These are phyloP conservation scores for Stemphylium vesicarium DNA, from an alignment of 2,329 filamentous ascomycete genomes.

Conservation along the genomic window DNA sequence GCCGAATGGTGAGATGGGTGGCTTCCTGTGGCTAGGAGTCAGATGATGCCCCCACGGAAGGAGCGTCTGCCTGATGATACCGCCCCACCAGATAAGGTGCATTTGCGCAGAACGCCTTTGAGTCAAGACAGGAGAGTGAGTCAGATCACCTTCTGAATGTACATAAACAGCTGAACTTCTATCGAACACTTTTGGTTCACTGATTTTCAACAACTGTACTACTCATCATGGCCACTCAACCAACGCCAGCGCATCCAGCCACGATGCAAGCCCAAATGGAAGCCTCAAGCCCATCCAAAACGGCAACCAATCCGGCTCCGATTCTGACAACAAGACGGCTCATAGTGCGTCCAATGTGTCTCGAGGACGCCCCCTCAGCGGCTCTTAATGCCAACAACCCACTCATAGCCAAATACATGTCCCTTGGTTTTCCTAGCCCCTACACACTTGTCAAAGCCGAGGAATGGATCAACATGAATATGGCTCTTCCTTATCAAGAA, in stretches of 20 bases:
- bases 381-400: conserved; percentile 38
- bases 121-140: conserved; percentile 6
- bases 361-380: conserved; percentile 37
- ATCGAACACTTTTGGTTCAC: background rate
- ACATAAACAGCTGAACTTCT: background rate
- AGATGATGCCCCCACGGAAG: conserved; percentile 13
- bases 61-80: conserved; percentile 2
- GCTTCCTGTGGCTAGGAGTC: conserved; percentile 7
- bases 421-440: conserved; percentile 48
- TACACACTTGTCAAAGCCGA: conserved; percentile 45
- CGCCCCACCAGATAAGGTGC: background rate
- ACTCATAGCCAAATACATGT: conserved; percentile 46
- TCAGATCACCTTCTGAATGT: background rate
- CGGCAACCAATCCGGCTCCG: conserved; percentile 30
- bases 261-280: conserved; percentile 16
- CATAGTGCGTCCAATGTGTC: conserved; percentile 40
- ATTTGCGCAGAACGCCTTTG: background rate
- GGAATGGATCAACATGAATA: conserved; percentile 46
- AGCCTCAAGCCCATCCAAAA: background rate
- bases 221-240: conserved; percentile 23
- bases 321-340: conserved; percentile 39
- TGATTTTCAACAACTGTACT: background rate
- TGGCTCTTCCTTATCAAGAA: conserved; percentile 12
- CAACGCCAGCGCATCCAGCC: conserved; percentile 22
- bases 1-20: background rate